Conservation (phyloP, 169 alveolate genomes). For the Plasmodium ovale region DNA sequence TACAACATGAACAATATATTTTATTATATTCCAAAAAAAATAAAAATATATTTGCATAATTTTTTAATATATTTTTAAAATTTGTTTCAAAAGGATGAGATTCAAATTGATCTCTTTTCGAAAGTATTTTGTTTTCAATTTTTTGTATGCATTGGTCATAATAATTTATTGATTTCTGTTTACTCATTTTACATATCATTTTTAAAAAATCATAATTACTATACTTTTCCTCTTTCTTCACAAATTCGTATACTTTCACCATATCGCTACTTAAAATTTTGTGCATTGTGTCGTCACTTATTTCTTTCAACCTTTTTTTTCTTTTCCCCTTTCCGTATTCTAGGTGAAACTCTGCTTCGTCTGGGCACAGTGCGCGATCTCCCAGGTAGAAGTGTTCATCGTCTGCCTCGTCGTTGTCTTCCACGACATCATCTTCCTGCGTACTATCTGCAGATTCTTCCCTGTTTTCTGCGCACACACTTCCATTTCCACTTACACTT, state of each 20-base stretch:
- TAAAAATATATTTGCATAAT: constrained; percentile 68
- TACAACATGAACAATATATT: constrained; percentile 61
- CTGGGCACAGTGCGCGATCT: too few species aligned
- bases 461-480: not conserved
- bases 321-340: not conserved
- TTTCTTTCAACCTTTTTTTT: constrained; percentile 19
- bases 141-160: constrained; percentile 50
- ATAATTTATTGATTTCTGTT: constrained; percentile 32
- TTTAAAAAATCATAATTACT: constrained; percentile 71
- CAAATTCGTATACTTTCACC: constrained; percentile 41
- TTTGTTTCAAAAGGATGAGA: constrained; percentile 67
- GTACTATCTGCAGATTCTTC: not conserved
- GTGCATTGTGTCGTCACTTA: constrained; percentile 34
- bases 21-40: constrained; percentile 34
- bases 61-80: constrained; percentile 73
- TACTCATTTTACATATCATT: constrained; percentile 62
- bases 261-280: constrained; percentile 46
- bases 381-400: not conserved
- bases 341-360: too few species aligned
- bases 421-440: not conserved
- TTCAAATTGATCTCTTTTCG: constrained; percentile 76
- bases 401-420: not conserved
- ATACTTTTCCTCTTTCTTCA: constrained; percentile 46
- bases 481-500: not conserved
- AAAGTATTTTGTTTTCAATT: constrained; percentile 64